A percentile compares a stretch with the other conserved stretches of the same genome.
phyloP scores from a whole-genome alignment of 1,139 yeast genomes.

The Zygosaccharomyces pseudobailii region DNA sequence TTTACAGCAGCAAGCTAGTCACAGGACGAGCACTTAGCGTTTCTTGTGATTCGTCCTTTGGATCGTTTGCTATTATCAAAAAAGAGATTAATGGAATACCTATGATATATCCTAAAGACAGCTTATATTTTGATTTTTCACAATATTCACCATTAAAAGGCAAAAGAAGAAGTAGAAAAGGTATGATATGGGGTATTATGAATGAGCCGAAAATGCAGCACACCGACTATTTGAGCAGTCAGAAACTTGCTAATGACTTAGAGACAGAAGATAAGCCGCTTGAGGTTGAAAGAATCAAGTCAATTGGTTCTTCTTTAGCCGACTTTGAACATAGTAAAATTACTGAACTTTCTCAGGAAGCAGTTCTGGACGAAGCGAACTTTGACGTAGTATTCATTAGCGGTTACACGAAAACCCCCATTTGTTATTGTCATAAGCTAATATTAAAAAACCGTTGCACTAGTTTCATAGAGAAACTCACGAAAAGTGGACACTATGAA shows the following conservation, averaged over 20 bases:
- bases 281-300: not conserved
- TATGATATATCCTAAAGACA: conserved; percentile 42
- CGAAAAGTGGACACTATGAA: conserved; percentile 4
- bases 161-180: not conserved
- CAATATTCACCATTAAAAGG: conserved; percentile 44
- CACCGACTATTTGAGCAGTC: conserved; percentile 4
- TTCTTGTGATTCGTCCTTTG: conserved; percentile 59
- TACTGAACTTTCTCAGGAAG: not conserved
- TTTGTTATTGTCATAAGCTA: conserved; percentile 25
- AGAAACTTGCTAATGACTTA: not conserved
- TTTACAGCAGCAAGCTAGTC: conserved; percentile 23
- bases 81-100: conserved; percentile 59
- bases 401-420: conserved; percentile 1
- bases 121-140: conserved; percentile 45
- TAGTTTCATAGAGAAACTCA: conserved; percentile 8
- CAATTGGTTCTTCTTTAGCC: not conserved
- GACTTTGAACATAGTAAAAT: conserved; percentile 1
- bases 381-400: conserved; percentile 24
- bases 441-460: conserved; percentile 19
- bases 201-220: conserved; percentile 1
- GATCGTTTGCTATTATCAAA: conserved; percentile 64
- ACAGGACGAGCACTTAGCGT: conserved; percentile 43
- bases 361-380: conserved; percentile 7
- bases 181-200: conserved; percentile 2
- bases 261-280: not conserved